phyloP scores from a whole-genome alignment of 805 yeast genomes.

The Helenozyma rhizophorensis region DNA sequence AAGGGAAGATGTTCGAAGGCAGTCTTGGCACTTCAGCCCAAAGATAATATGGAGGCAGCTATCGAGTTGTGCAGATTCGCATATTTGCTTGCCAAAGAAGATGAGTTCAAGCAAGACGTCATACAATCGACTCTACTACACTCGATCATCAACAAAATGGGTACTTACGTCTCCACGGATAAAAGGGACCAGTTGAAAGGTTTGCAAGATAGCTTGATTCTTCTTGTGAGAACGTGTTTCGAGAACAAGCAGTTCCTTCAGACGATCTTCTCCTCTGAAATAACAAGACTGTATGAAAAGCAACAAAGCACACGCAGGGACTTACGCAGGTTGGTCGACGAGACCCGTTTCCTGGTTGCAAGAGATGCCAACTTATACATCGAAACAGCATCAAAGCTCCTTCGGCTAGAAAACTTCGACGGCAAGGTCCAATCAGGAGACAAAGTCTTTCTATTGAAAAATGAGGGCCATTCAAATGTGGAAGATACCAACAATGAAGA shows the following conservation, averaged over 20 bases:
- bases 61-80: conserved; percentile 49
- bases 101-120: conserved; percentile 36
- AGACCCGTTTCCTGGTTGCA: conserved; percentile 43
- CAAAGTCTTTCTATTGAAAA: conserved; percentile 17
- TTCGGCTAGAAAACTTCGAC: conserved; percentile 43
- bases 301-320: conserved; percentile 5
- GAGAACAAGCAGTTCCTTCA: conserved; percentile 54
- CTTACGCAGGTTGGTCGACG: conserved; percentile 44
- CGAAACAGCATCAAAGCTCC: conserved; percentile 38
- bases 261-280: conserved; percentile 47
- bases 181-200: conserved; percentile 5
- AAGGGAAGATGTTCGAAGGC: conserved; percentile 37
- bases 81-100: conserved; percentile 48
- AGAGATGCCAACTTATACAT: conserved; percentile 48
- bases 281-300: conserved; percentile 30
- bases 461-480: conserved; percentile 8
- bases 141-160: conserved; percentile 43
- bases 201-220: conserved; percentile 33
- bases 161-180: conserved; percentile 23
- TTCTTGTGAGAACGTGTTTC: conserved; percentile 63
- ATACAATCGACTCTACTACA: conserved; percentile 45
- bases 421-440: conserved; percentile 23
- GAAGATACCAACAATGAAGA: conserved; percentile 17
- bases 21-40: conserved; percentile 34
- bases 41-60: conserved; percentile 6